Evolutionary conservation across 1,284 basidiomycete species (phyloP).

Genomic region (Boletellus deceptivus): DNA sequence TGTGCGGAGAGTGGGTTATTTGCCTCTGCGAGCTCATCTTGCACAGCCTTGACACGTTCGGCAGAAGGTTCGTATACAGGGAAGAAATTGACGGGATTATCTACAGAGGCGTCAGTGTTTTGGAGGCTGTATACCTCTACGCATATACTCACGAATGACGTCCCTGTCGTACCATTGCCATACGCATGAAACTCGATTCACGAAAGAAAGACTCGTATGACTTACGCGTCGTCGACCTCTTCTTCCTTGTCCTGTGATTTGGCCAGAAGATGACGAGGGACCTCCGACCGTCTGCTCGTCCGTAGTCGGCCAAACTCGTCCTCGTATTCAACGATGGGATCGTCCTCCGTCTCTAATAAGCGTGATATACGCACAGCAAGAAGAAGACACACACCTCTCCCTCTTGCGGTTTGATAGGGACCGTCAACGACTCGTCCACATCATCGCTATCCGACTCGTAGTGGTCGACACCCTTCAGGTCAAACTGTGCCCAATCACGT

Average conservation of each 20-base stretch:
- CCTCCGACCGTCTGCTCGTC: constrained; percentile 67
- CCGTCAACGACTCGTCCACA: constrained; percentile 65
- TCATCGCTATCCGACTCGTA: constrained; percentile 72
- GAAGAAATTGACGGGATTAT: constrained; percentile 77
- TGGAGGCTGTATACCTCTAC: background rate
- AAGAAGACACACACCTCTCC: constrained; percentile 38
- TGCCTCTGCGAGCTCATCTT: constrained; percentile 71
- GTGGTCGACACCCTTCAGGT: constrained; percentile 55
- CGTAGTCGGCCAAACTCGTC: constrained; percentile 84
- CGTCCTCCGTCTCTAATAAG: constrained; percentile 43
- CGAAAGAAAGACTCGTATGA: constrained; percentile 11
- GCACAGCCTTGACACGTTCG: constrained; percentile 75
- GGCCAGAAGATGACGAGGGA: constrained; percentile 64
- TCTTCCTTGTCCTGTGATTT: constrained; percentile 33
- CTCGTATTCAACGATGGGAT: constrained; percentile 79
- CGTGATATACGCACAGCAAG: background rate
- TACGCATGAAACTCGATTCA: constrained; percentile 11
- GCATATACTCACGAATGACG: constrained; percentile 52
- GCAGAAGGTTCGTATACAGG: constrained; percentile 84
- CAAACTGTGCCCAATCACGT: constrained; percentile 54
- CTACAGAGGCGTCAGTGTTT: constrained; percentile 38
- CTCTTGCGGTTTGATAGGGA: constrained; percentile 45
- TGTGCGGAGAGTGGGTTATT: constrained; percentile 71
- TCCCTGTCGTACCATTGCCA: constrained; percentile 41
- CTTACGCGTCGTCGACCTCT: constrained; percentile 54